phyloP scores from a whole-genome alignment of 176 grass and related monocot genomes.

The Carex pumila region DNA sequence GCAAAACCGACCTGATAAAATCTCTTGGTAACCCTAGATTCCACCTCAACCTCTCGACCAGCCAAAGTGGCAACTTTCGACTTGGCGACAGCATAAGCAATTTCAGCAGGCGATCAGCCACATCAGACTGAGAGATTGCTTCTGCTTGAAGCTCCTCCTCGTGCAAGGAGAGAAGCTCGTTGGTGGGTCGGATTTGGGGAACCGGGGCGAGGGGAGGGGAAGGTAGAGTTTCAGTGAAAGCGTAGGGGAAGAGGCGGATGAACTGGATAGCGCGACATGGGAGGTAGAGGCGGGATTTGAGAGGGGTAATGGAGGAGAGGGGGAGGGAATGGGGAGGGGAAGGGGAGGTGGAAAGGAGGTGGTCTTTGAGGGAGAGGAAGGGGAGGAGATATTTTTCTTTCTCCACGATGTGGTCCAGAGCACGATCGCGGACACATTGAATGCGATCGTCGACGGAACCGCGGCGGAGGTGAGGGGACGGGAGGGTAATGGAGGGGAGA shows the following conservation, averaged over 20 bases:
- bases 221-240: slow-evolving; percentile 45
- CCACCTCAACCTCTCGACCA: slow-evolving; percentile 58
- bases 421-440: slow-evolving; percentile 59
- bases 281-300: slow-evolving; percentile 33
- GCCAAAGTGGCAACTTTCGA: slow-evolving; percentile 48
- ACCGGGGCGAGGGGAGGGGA: slow-evolving; percentile 28
- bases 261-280: slow-evolving; percentile 68
- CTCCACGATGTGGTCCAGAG: slow-evolving; percentile 86
- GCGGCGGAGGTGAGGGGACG: slow-evolving; percentile 17
- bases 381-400: slow-evolving; percentile 72
- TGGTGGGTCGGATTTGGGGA: slow-evolving; percentile 44
- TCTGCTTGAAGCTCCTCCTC: slow-evolving; percentile 38
- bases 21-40: slow-evolving; percentile 71
- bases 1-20: slow-evolving; percentile 57
- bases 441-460: slow-evolving; percentile 47
- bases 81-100: slow-evolving; percentile 70
- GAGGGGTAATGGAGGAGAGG: slow-evolving; percentile 38
- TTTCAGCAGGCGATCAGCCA: slow-evolving; percentile 63
- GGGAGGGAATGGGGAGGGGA: slow-evolving; percentile 45
- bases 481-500: background rate
- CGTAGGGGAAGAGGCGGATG: slow-evolving; percentile 61
- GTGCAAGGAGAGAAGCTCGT: slow-evolving; percentile 44
- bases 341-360: slow-evolving; percentile 39
- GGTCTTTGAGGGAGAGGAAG: slow-evolving; percentile 76
- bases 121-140: slow-evolving; percentile 31